A percentile compares a stretch with the other conserved stretches of the same genome.
phyloP scores from a whole-genome alignment of 2,329 filamentous ascomycete species.

The Alternaria sp. region DNA sequence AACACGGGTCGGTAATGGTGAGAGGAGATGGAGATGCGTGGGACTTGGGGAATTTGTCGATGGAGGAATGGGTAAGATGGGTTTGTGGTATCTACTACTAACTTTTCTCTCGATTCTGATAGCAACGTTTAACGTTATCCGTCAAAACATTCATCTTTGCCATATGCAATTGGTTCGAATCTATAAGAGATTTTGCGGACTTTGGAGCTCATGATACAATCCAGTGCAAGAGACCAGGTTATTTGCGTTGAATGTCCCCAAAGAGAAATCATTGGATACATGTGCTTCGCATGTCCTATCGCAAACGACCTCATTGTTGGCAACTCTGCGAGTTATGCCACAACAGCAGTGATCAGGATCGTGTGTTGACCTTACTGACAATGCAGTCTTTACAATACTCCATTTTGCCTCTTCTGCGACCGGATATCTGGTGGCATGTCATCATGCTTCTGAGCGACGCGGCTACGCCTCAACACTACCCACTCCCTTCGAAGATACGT shows the following conservation, averaged over 20 bases:
- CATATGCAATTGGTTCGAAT: not conserved
- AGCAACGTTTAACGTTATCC: not conserved
- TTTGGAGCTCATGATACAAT: not conserved
- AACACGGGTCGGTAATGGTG: not conserved
- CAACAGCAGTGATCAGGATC: not conserved
- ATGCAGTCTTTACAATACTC: not conserved
- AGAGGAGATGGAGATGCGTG: not conserved
- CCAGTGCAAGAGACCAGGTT: not conserved
- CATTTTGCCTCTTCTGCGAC: not conserved
- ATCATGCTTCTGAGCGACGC: not conserved
- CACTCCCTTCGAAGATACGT: not conserved
- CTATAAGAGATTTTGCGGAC: not conserved
- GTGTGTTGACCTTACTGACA: not conserved
- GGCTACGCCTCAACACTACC: not conserved
- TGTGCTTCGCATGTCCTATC: not conserved
- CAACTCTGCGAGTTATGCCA: not conserved
- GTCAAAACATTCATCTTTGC: not conserved
- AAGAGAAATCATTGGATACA: not conserved
- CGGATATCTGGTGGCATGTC: not conserved
- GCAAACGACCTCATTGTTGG: not conserved
- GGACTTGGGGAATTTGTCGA: not conserved
- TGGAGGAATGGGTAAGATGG: too few species aligned
- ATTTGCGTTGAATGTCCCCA: not conserved
- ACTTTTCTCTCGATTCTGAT: not conserved
- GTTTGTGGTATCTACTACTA: not conserved